These are phyloP conservation scores for Zoysia matrella DNA, from an alignment of 202 grass and related monocot species.

Conservation along the genomic window DNA sequence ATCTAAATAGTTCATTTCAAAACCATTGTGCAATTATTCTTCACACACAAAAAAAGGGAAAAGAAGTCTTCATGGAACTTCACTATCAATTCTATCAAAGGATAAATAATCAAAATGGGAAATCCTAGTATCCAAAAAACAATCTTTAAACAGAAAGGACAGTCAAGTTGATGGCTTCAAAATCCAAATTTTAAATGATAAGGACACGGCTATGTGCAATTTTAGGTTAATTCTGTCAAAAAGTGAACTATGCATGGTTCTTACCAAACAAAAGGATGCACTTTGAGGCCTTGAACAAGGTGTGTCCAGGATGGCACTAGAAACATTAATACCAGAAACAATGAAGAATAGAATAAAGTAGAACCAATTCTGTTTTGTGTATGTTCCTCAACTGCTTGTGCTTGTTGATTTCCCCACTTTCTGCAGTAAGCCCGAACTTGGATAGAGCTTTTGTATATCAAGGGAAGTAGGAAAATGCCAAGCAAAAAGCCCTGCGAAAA, in stretches of 20 bases:
- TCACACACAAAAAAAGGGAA: neutral
- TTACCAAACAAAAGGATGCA: constrained; percentile 88
- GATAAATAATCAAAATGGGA: too few species aligned
- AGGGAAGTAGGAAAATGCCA: constrained; percentile 81
- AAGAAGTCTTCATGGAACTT: neutral
- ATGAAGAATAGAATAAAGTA: constrained; percentile 71
- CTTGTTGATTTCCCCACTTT: constrained; percentile 53
- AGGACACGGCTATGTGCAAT: neutral
- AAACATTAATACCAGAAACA: constrained; percentile 52
- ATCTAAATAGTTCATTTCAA: neutral
- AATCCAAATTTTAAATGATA: neutral
- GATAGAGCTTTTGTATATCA: constrained; percentile 70
- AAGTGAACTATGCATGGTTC: constrained; percentile 7
- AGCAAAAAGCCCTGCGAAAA: constrained; percentile 76
- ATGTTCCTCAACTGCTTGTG: constrained; percentile 32
- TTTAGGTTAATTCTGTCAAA: constrained; percentile 4
- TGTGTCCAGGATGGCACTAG: constrained; percentile 83
- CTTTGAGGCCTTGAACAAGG: constrained; percentile 66
- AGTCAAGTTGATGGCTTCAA: neutral
- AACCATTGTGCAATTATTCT: neutral
- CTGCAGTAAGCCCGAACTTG: constrained; percentile 50
- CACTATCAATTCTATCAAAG: neutral
- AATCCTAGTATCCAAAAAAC: neutral
- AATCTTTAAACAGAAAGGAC: neutral
- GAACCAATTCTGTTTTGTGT: constrained; percentile 40